A percentile compares a stretch with the other conserved stretches of the same genome.
phyloP scores from a whole-genome alignment of 768 basidiomycete species.

The Lactarius indigo region DNA sequence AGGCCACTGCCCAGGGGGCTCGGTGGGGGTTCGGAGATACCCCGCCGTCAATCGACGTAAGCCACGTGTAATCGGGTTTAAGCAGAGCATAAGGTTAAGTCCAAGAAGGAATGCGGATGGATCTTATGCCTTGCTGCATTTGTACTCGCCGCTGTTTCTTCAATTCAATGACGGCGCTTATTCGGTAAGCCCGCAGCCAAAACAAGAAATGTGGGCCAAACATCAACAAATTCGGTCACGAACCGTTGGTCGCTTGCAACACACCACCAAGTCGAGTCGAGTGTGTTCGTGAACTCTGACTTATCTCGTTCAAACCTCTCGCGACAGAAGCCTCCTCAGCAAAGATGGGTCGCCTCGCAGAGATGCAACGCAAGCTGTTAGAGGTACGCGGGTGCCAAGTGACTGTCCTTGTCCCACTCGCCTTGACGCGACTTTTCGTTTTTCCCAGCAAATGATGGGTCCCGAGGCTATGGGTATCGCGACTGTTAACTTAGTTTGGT shows the following conservation, averaged over 20 bases:
- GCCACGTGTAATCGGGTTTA: background rate
- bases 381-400: constrained; percentile 39
- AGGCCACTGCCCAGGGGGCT: background rate
- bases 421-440: constrained; percentile 32
- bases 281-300: background rate
- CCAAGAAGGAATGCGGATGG: background rate
- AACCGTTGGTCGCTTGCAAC: background rate
- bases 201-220: constrained; percentile 12
- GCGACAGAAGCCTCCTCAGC: background rate
- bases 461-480: constrained; percentile 98
- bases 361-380: constrained; percentile 95
- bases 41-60: background rate
- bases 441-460: constrained; percentile 97
- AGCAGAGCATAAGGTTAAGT: background rate
- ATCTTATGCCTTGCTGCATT: background rate
- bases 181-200: background rate
- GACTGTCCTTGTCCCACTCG: background rate
- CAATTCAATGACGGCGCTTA: constrained; percentile 1
- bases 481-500: constrained; percentile 89
- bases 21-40: background rate
- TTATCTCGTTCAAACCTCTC: background rate
- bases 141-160: background rate
- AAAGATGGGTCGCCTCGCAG: constrained; percentile 90
- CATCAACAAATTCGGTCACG: constrained; percentile 1
- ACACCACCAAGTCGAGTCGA: background rate